Evolutionary conservation across 345 rosid genomes (phyloP).

Genomic region (Xanthoceras sorbifolium): DNA sequence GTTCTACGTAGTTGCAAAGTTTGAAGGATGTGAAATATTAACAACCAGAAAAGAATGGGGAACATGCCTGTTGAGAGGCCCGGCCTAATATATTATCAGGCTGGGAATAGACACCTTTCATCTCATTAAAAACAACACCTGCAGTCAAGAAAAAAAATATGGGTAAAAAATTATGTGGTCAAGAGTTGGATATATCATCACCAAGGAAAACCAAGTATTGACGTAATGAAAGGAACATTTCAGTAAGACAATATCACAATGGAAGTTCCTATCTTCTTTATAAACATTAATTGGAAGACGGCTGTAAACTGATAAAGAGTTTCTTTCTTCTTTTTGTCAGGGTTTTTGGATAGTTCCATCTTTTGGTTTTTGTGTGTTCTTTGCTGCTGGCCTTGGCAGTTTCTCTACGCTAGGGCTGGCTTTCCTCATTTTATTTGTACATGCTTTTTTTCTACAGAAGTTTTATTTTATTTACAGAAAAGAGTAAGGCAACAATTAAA

Average conservation of each 20-base stretch:
- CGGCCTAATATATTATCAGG: slow-evolving; percentile 92
- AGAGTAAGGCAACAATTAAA: slow-evolving; percentile 16
- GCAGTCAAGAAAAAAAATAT: slow-evolving; percentile 25
- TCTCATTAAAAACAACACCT: slow-evolving; percentile 99
- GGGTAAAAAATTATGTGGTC: neutral
- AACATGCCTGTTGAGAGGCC: slow-evolving; percentile 73
- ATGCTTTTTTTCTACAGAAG: too few relatives aligned
- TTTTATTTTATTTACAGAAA: neutral
- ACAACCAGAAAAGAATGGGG: slow-evolving; percentile 1
- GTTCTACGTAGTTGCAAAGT: neutral
- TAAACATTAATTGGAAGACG: too few relatives aligned
- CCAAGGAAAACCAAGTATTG: neutral
- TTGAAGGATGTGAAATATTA: neutral
- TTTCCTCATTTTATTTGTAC: too few relatives aligned
- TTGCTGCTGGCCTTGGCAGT: too few relatives aligned
- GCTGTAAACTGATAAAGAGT: too few relatives aligned
- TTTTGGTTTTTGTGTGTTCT: too few relatives aligned
- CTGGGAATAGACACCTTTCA: slow-evolving; percentile 99
- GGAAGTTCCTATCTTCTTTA: too few relatives aligned
- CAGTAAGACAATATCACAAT: neutral
- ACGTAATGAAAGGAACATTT: neutral
- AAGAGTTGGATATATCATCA: slow-evolving; percentile 14
- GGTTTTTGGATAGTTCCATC: too few relatives aligned
- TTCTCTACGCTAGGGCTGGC: too few relatives aligned
- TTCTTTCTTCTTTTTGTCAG: too few relatives aligned